Conservation (phyloP, 805 yeast genomes). For the Metschnikowia lochheadii region DNA sequence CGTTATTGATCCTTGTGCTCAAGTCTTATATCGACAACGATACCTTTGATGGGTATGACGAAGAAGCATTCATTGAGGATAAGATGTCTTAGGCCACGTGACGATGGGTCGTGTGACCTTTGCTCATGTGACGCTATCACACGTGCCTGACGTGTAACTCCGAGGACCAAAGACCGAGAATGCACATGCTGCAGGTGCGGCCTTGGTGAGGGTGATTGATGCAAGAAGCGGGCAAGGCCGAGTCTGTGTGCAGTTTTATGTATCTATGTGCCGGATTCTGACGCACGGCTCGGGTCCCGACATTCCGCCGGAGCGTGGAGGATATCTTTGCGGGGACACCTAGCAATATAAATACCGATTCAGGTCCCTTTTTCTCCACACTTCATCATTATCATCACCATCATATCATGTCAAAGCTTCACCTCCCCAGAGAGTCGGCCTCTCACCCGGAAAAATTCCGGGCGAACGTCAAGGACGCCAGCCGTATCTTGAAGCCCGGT, state of each 20-base stretch:
- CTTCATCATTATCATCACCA: background rate
- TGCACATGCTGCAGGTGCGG: background rate
- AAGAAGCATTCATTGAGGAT: conserved; percentile 31
- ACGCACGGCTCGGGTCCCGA: background rate
- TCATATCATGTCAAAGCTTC: conserved; percentile 23
- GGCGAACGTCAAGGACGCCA: conserved; percentile 25
- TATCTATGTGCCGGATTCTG: background rate
- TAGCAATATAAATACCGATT: background rate
- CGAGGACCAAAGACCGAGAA: background rate
- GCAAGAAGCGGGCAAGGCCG: background rate
- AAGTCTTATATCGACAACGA: conserved; percentile 17
- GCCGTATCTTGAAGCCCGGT: conserved; percentile 23
- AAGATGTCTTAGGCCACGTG: conserved; percentile 6
- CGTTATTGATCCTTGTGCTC: conserved; percentile 24
- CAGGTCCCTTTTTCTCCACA: background rate
- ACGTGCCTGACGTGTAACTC: background rate
- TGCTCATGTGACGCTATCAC: no score
- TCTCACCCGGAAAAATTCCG: conserved; percentile 29
- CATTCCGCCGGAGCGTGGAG: background rate
- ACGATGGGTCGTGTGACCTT: background rate
- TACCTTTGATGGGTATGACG: conserved; percentile 27
- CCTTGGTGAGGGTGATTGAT: background rate
- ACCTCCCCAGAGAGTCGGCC: conserved; percentile 30
- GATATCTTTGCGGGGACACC: background rate
- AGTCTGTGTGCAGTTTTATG: background rate